Percentiles rank a stretch among this genome's conserved stretches.
Evolutionary conservation across 371 early-diverging fungal genomes (phyloP).

Genomic region (Mortierella sp.): DNA sequence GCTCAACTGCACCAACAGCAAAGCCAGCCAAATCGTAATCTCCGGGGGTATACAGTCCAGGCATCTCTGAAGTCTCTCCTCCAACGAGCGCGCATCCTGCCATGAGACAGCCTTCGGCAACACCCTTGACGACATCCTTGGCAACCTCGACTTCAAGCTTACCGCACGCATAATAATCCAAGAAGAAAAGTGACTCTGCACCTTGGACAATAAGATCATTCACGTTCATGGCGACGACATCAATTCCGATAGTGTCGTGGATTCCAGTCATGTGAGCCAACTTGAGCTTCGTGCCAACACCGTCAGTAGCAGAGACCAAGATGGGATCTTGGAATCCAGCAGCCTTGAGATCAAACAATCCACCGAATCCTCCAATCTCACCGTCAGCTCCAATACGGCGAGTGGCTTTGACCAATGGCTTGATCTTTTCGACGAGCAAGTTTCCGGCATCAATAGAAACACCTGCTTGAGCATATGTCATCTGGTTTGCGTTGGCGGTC

Average conservation of each 20-base stretch:
- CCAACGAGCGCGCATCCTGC: slow-evolving; percentile 97
- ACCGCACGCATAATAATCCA: slow-evolving; percentile 97
- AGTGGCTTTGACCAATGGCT: slow-evolving; percentile 93
- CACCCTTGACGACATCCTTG: slow-evolving; percentile 92
- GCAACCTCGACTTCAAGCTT: slow-evolving; percentile 94
- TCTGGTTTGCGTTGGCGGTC: slow-evolving; percentile 55
- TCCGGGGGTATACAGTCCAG: slow-evolving; percentile 89
- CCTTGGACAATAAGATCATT: slow-evolving; percentile 99
- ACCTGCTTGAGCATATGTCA: slow-evolving; percentile 95
- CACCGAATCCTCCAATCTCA: slow-evolving; percentile 98
- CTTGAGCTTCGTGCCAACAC: slow-evolving; percentile 98
- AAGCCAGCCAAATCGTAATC: slow-evolving; percentile 98
- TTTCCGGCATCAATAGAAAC: slow-evolving; percentile 97
- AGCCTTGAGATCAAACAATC: slow-evolving; percentile 94
- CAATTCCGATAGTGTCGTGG: slow-evolving; percentile 95
- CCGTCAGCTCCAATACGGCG: slow-evolving; percentile 93
- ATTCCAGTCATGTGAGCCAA: slow-evolving; percentile 88
- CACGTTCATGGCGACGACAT: slow-evolving; percentile 98
- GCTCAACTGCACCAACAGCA: slow-evolving; percentile 97
- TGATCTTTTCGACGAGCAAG: slow-evolving; percentile 93
- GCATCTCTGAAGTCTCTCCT: slow-evolving; percentile 99
- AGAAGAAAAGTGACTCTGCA: slow-evolving; percentile 97
- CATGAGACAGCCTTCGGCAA: slow-evolving; percentile 92
- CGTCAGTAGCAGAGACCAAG: slow-evolving; percentile 96
- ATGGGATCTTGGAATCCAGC: slow-evolving; percentile 93